phyloP scores from a whole-genome alignment of 2,329 filamentous ascomycete genomes.

The Talaromyces sp. region DNA sequence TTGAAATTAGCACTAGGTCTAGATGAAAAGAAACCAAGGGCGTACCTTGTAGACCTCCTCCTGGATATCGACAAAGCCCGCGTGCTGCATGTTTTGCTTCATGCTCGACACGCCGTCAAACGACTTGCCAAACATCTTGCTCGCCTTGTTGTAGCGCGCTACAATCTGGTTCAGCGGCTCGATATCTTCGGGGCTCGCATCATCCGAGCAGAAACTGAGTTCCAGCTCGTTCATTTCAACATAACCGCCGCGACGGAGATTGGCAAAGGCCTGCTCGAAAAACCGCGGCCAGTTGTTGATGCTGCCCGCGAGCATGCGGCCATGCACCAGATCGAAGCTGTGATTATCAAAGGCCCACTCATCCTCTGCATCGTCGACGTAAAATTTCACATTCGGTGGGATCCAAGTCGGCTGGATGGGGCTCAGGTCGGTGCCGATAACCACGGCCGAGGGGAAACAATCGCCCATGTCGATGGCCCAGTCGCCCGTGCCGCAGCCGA shows the following conservation, averaged over 20 bases:
- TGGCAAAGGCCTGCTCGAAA: slow-evolving; percentile 17
- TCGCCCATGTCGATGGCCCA: slow-evolving; percentile 37
- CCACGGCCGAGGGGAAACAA: slow-evolving; percentile 27
- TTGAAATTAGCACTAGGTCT: neutral
- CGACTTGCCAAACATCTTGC: slow-evolving; percentile 2
- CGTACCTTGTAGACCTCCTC: slow-evolving; percentile 22
- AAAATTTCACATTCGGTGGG: slow-evolving; percentile 28
- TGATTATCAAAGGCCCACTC: slow-evolving; percentile 22
- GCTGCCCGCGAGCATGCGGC: slow-evolving; percentile 22
- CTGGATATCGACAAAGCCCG: slow-evolving; percentile 29
- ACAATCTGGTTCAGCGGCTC: slow-evolving; percentile 17
- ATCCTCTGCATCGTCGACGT: slow-evolving; percentile 28
- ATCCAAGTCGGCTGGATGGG: slow-evolving; percentile 35
- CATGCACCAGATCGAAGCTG: slow-evolving; percentile 28
- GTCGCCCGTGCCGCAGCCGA: slow-evolving; percentile 41
- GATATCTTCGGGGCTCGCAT: slow-evolving; percentile 15
- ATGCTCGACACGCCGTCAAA: slow-evolving; percentile 15
- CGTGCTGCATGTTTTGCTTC: slow-evolving; percentile 23
- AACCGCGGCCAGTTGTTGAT: slow-evolving; percentile 20
- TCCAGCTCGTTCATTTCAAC: slow-evolving; percentile 25
- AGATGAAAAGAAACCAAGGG: neutral
- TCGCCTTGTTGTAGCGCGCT: slow-evolving; percentile 21
- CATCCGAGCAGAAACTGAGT: slow-evolving; percentile 18
- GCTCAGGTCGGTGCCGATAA: slow-evolving; percentile 35
- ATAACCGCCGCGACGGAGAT: slow-evolving; percentile 26